Evolutionary conservation across 1,284 basidiomycete genomes (phyloP).

Genomic region (Irpex sp.): DNA sequence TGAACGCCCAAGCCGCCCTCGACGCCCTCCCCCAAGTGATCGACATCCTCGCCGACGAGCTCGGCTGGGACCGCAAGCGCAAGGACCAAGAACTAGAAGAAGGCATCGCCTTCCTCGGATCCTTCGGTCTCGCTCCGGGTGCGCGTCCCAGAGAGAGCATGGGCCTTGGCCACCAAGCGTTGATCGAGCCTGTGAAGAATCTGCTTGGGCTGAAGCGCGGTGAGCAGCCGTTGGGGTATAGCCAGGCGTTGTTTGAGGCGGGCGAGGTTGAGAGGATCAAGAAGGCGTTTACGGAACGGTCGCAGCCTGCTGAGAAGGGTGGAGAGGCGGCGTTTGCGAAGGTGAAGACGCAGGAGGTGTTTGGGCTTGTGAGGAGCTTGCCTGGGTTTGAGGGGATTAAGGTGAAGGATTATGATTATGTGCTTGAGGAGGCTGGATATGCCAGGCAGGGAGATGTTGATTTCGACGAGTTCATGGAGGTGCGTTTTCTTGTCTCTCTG

Average conservation of each 20-base stretch:
- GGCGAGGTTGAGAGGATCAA: slow-evolving; percentile 66
- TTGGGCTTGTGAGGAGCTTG: slow-evolving; percentile 41
- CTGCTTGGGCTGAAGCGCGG: slow-evolving; percentile 30
- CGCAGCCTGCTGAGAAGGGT: slow-evolving; percentile 24
- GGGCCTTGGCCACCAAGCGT: slow-evolving; percentile 29
- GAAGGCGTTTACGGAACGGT: slow-evolving; percentile 47
- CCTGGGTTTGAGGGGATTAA: slow-evolving; percentile 51
- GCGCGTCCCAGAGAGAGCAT: slow-evolving; percentile 26
- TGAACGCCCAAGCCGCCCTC: slow-evolving; percentile 87
- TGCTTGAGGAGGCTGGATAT: slow-evolving; percentile 75
- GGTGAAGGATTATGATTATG: slow-evolving; percentile 63
- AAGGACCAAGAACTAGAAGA: slow-evolving; percentile 59
- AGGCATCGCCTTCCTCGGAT: slow-evolving; percentile 63
- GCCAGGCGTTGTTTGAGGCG: slow-evolving; percentile 61
- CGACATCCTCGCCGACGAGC: slow-evolving; percentile 88
- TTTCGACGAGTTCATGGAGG: slow-evolving; percentile 82
- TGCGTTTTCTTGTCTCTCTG: slow-evolving; percentile 29
- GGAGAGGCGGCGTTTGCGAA: slow-evolving; percentile 20
- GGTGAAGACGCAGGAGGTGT: slow-evolving; percentile 36
- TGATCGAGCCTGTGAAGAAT: slow-evolving; percentile 33
- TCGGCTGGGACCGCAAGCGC: slow-evolving; percentile 68
- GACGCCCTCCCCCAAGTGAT: slow-evolving; percentile 85
- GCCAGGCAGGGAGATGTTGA: slow-evolving; percentile 50
- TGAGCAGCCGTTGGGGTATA: slow-evolving; percentile 36
- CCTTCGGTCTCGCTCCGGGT: slow-evolving; percentile 69